A percentile compares a stretch with the other conserved stretches of the same genome.
These are phyloP conservation scores for Bimuria novae-zelandiae DNA, from an alignment of 2,329 filamentous ascomycete species.

Conservation along the genomic window DNA sequence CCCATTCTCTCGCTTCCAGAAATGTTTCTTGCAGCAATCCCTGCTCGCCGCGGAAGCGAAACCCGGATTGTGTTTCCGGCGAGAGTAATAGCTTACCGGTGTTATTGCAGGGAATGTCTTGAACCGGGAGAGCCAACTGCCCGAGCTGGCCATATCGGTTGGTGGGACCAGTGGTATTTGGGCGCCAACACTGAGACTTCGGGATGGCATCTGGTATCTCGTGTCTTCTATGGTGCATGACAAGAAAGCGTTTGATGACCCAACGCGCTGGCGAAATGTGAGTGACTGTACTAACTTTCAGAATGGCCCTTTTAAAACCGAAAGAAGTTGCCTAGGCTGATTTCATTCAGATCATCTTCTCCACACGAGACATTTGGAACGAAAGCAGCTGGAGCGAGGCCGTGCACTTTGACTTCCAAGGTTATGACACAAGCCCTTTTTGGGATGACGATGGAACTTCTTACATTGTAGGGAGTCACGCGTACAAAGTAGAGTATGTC, in stretches of 20 bases:
- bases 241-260: constrained; percentile 30
- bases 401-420: constrained; percentile 54
- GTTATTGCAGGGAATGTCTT: constrained; percentile 35
- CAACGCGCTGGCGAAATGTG: constrained; percentile 47
- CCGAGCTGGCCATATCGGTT: constrained; percentile 40
- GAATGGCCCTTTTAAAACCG: not conserved
- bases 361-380: constrained; percentile 50
- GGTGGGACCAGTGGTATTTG: constrained; percentile 47
- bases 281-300: not conserved
- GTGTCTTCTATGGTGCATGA: constrained; percentile 44
- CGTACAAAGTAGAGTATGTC: constrained; percentile 26
- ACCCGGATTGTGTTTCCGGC: not conserved
- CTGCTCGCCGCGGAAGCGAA: not conserved
- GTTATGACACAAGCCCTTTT: constrained; percentile 60
- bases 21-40: constrained; percentile 7
- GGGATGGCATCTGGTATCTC: constrained; percentile 49
- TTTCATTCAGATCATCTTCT: constrained; percentile 54
- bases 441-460: constrained; percentile 60
- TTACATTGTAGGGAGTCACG: constrained; percentile 50
- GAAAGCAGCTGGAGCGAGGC: constrained; percentile 54
- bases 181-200: constrained; percentile 48
- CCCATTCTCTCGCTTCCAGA: constrained; percentile 15
- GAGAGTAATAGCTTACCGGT: not conserved
- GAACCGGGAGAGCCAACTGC: constrained; percentile 45
- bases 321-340: too few relatives aligned